Evolutionary conservation across 495 filamentous ascomycete genomes (phyloP).

Genomic region (Paragyromitra xinjiangensis): DNA sequence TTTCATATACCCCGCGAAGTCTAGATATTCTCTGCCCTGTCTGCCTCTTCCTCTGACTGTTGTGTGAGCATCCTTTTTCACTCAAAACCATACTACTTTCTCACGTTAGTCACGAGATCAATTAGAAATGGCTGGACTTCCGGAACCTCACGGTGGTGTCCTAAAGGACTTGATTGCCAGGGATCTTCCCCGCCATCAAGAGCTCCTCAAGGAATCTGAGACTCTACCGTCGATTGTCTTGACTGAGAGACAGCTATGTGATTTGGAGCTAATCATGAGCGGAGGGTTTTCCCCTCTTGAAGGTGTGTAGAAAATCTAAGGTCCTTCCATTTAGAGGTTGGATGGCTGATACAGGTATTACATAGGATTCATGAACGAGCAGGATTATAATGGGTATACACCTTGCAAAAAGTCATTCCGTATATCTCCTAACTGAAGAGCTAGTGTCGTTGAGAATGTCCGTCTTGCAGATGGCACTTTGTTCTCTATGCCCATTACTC

Average conservation of each 20-base stretch:
- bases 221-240: conserved; percentile 83
- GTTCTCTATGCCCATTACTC: conserved; percentile 96
- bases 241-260: conserved; percentile 93
- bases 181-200: conserved; percentile 77
- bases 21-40: background rate
- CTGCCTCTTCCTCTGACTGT: conserved; percentile 8
- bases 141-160: conserved; percentile 87
- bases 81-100: background rate
- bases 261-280: conserved; percentile 94
- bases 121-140: conserved; percentile 53
- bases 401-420: background rate
- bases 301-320: conserved; percentile 67
- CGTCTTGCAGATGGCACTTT: conserved; percentile 88
- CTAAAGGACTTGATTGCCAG: conserved; percentile 96
- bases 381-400: conserved; percentile 89
- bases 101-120: conserved; percentile 10
- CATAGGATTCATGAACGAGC: conserved; percentile 84
- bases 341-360: conserved; percentile 27
- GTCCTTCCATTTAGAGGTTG: conserved; percentile 18
- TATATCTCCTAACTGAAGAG: conserved; percentile 6
- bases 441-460: conserved; percentile 84
- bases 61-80: background rate
- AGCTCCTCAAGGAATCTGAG: conserved; percentile 86
- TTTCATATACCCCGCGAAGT: background rate
- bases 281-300: conserved; percentile 97